Conservation (phyloP, 805 yeast genomes). For the Ogataea chonburiensis region DNA sequence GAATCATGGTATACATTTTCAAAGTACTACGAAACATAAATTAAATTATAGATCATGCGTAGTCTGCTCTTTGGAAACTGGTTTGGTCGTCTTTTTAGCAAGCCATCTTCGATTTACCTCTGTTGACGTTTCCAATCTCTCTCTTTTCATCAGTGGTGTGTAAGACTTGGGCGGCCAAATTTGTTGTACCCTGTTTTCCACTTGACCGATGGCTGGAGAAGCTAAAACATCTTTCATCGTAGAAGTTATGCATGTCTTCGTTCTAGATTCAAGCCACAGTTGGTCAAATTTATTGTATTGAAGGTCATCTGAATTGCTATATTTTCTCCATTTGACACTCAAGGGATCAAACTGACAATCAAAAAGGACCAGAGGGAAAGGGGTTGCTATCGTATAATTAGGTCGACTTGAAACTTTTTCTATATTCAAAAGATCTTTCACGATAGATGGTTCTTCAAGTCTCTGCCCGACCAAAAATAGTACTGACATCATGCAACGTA, state of each 20-base stretch:
- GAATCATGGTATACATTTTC: not conserved
- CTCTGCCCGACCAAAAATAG: conserved; percentile 78
- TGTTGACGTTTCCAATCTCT: conserved; percentile 62
- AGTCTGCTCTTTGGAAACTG: no score
- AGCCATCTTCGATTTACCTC: conserved; percentile 63
- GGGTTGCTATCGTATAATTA: conserved; percentile 83
- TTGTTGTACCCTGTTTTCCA: no score
- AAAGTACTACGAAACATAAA: not conserved
- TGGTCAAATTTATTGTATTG: conserved; percentile 47
- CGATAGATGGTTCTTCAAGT: conserved; percentile 58
- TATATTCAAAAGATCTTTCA: conserved; percentile 59
- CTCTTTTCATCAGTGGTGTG: conserved; percentile 55
- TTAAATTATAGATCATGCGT: no score
- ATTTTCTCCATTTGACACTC: conserved; percentile 63
- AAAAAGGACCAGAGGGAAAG: conserved; percentile 79
- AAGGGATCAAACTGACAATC: conserved; percentile 68
- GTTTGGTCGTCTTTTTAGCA: conserved; percentile 36
- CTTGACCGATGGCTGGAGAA: not conserved
- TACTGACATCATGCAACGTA: conserved; percentile 89
- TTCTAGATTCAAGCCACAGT: conserved; percentile 52
- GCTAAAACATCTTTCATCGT: conserved; percentile 43
- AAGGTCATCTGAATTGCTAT: conserved; percentile 36
- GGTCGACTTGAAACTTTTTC: conserved; percentile 65
- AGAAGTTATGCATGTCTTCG: conserved; percentile 53
- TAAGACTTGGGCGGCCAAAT: conserved; percentile 53